These are phyloP conservation scores for Cladophialophora yegresii DNA, from an alignment of 2,329 filamentous ascomycete genomes.

Conservation along the genomic window DNA sequence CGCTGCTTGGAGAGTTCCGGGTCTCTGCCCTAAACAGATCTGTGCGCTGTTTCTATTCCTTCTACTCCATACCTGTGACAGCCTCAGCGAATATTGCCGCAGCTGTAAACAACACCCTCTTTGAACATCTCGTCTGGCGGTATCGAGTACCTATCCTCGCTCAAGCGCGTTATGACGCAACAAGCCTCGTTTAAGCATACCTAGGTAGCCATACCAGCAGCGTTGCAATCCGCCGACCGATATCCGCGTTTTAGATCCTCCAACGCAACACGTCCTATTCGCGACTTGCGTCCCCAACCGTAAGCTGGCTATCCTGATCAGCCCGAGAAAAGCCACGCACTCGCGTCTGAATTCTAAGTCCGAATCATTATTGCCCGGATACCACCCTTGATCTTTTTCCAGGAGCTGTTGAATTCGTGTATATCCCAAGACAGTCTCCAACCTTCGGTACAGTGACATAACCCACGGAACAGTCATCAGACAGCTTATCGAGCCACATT, in stretches of 20 bases:
- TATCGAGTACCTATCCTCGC: neutral
- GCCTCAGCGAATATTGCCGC: neutral
- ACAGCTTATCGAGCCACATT: neutral
- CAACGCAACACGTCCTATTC: conserved; percentile 4
- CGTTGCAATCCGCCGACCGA: conserved; percentile 12
- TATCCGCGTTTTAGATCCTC: conserved; percentile 14
- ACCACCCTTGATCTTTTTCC: conserved; percentile 2
- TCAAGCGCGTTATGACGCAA: conserved; percentile 14
- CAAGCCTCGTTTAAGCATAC: conserved; percentile 5
- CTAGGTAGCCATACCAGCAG: conserved; percentile 9
- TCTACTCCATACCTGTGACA: neutral
- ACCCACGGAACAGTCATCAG: conserved; percentile 7
- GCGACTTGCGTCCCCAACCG: conserved; percentile 1
- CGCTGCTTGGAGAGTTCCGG: neutral
- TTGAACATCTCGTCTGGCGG: neutral
- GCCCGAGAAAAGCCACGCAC: conserved; percentile 14
- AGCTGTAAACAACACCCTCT: neutral
- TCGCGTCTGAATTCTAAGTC: conserved; percentile 9
- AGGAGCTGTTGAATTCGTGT: conserved; percentile 6
- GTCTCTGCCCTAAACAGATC: neutral
- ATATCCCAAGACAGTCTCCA: conserved; percentile 7
- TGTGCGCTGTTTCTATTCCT: neutral
- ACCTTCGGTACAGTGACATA: conserved; percentile 4
- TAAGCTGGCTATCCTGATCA: conserved; percentile 8
- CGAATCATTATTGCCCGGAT: conserved; percentile 27